Base-by-base conservation (phyloP, 2,329 filamentous ascomycete genomes). In the Septoria petroselini region DNA sequence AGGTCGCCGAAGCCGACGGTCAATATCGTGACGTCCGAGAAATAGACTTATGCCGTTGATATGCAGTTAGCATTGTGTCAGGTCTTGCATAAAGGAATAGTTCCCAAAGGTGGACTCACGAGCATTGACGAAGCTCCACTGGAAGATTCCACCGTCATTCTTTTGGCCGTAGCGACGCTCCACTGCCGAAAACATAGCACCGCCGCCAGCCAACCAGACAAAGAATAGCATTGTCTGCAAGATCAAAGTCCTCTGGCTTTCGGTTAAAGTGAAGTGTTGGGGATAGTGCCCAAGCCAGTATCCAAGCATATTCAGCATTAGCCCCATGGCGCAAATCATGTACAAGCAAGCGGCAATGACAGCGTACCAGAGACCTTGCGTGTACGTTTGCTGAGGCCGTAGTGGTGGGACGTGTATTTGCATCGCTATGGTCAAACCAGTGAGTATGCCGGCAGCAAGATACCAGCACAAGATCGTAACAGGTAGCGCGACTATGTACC, bases 161-260 rank as follows among this genome's bases (percentile, higher is more conserved):
- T 43, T 38, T 25, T 60, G 48, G 1, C 71, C 72, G 33, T 67
- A 67, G 7, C 63, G 53, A 3, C 52, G 61, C 51, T 95, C 85
- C 2, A 93, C 77, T 1, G 73, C 73, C 4, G 82, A 81, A 63
- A 93, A 95, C 0, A 95, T 71, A 0, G 84, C 79, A 0, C 85
- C 88, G 1, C 91, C 91, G 2, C 89, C 70, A 0, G 87, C 82
- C 0, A 96, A 73, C 74, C 93, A 95, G 40, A 88, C 71, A 43
- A 95, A 83, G 64, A 94, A 88, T 48, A 86, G 73, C 69, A 94
- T 94, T 1, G 89, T 95, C 69, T 96, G 91, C 21, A 95, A 71
- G 75, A 96, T 95, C 17, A 96, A 73, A 0, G 88, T 95, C 7
- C 91, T 80, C 68, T 96, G 91, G 53, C 85, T 85, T 45, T 84